phyloP scores from a whole-genome alignment of 148 eudicot genomes.

The Rhododendron henanense region DNA sequence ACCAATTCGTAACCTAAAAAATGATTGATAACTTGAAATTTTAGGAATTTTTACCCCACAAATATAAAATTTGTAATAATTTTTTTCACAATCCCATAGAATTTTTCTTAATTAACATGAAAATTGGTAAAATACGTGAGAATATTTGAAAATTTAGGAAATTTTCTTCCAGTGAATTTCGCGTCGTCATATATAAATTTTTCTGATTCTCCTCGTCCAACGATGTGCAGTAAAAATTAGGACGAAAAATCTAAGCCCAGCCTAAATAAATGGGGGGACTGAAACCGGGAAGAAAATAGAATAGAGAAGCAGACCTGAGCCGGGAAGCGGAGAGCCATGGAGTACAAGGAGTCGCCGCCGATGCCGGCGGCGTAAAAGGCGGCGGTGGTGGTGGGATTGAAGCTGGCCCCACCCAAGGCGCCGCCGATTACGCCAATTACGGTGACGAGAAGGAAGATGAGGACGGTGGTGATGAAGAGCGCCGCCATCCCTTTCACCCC shows the following conservation, averaged over 20 bases:
- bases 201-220: too few relatives aligned
- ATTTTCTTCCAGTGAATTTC: too few relatives aligned
- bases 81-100: too few relatives aligned
- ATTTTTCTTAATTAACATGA: too few relatives aligned
- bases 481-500: conserved; percentile 34
- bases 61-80: too few relatives aligned
- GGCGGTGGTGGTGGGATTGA: conserved; percentile 38
- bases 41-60: too few relatives aligned
- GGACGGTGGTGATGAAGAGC: conserved; percentile 36
- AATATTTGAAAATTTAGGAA: too few relatives aligned
- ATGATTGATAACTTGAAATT: too few relatives aligned
- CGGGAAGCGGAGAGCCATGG: conserved; percentile 43
- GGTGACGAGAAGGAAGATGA: conserved; percentile 21
- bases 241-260: too few relatives aligned
- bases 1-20: background rate
- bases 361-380: conserved; percentile 43
- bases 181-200: too few relatives aligned
- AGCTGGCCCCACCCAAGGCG: conserved; percentile 41
- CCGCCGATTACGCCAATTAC: conserved; percentile 27
- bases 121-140: too few relatives aligned
- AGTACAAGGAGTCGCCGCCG: conserved; percentile 21
- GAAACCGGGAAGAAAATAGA: background rate
- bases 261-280: background rate
- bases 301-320: conserved; percentile 30
- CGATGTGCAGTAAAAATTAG: too few relatives aligned